Evolutionary conservation across 1,139 yeast genomes (phyloP).

Genomic region (Hansenula sp.): DNA sequence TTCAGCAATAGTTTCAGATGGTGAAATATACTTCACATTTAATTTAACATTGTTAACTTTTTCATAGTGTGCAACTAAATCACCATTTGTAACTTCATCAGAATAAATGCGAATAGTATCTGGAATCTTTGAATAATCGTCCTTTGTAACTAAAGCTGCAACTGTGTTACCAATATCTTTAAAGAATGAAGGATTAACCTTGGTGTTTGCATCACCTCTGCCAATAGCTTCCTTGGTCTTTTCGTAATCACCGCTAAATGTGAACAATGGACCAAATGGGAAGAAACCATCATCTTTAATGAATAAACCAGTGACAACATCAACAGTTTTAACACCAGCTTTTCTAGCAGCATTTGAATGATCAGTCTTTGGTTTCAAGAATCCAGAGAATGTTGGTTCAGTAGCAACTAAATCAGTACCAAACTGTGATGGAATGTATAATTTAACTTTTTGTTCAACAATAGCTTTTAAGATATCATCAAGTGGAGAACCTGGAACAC

Average conservation of each 20-base stretch:
- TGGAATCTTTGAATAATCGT: slow-evolving; percentile 37
- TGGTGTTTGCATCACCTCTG: slow-evolving; percentile 37
- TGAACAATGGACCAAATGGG: slow-evolving; percentile 26
- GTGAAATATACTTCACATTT: slow-evolving; percentile 25
- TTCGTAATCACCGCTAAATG: slow-evolving; percentile 28
- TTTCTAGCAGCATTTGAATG: slow-evolving; percentile 39
- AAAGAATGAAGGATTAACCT: slow-evolving; percentile 32
- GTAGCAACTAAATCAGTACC: slow-evolving; percentile 40
- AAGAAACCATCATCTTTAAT: slow-evolving; percentile 8
- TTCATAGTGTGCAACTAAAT: slow-evolving; percentile 39
- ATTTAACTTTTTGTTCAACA: slow-evolving; percentile 38
- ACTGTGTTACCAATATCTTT: slow-evolving; percentile 46
- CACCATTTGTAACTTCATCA: slow-evolving; percentile 34
- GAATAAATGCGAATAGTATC: slow-evolving; percentile 42
- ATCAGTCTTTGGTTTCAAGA: slow-evolving; percentile 33
- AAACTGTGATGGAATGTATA: slow-evolving; percentile 61
- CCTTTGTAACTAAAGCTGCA: slow-evolving; percentile 37
- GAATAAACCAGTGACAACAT: slow-evolving; percentile 41
- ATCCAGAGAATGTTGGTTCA: slow-evolving; percentile 29
- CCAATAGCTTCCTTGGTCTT: slow-evolving; percentile 34
- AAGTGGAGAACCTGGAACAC: slow-evolving; percentile 27
- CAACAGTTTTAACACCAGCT: slow-evolving; percentile 49
- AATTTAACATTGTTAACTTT: slow-evolving; percentile 34
- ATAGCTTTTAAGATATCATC: slow-evolving; percentile 32
- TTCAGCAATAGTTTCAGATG: slow-evolving; percentile 30